Evolutionary conservation across 208 protist genomes (phyloP), one percentile per base, ranked within the genome.

Genomic region (Trypanosoma mega): DNA sequence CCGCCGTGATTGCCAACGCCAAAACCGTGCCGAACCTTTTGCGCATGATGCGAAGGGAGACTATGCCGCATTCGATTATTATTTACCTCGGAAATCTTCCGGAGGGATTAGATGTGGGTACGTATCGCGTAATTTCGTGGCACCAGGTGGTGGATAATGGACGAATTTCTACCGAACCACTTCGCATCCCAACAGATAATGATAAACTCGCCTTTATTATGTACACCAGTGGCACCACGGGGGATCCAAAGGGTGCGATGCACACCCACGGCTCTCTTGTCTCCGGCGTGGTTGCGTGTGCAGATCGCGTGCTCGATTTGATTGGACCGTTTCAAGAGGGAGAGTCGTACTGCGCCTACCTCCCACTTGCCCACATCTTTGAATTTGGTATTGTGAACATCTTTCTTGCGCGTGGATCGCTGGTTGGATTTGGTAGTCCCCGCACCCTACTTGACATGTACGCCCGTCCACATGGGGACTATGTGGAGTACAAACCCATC

Each of bases 201-300:
- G 72, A 78, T 11, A 79, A 82, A 45, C 45, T 87, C 34, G 88
- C 76, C 9, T 45, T 91, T 11, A 83, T 94, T 43, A 63, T 89
- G 60, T 97, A 97, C 78, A 92, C 89, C 0, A 72, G n/a, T n/a
- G n/a, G n/a, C n/a, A n/a, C 77, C 7, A 85, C 78, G 3, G 89
- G 89, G 0, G 78, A 87, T 36, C 72, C 84, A 4, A 90, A 90
- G 33, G 92, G 90, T 26, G 87, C 94, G 29, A 64, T 93, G 47
- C 77, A 94, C 39, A 88, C 80, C 20, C 85, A 97, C 56, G 85
- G 76, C 20, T 76, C 69, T 58, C 53, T 87, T 16, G 72, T 66
- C 6, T 39, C 70, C 1, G 68, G 73, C 11, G 69, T 85, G 29
- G 24, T 46, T n/a, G 69, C 58, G 3, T 56, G 72, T 43, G 70